phyloP scores from a whole-genome alignment of 2,329 filamentous ascomycete genomes.

The Trichoderma sp. region DNA sequence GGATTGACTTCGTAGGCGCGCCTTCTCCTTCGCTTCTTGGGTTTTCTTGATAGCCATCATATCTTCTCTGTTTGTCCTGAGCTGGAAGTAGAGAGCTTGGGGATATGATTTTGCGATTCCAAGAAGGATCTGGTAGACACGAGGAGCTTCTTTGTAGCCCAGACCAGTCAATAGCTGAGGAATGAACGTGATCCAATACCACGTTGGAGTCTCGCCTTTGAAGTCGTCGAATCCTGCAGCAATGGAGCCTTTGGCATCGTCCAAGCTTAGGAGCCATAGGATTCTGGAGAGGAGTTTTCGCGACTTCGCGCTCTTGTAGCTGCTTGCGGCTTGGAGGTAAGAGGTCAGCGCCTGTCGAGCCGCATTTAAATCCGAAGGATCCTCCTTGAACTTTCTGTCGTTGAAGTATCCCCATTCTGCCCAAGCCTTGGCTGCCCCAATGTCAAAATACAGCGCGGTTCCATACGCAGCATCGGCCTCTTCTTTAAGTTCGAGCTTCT shows the following conservation, averaged over 20 bases:
- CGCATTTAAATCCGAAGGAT: slow-evolving; percentile 74
- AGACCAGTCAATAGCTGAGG: slow-evolving; percentile 91
- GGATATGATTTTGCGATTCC: slow-evolving; percentile 96
- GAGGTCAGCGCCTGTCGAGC: slow-evolving; percentile 92
- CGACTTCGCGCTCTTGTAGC: slow-evolving; percentile 96
- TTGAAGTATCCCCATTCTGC: slow-evolving; percentile 99
- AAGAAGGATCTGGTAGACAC: slow-evolving; percentile 79
- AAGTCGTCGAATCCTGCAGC: slow-evolving; percentile 89
- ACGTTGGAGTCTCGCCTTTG: slow-evolving; percentile 94
- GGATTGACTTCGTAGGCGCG: slow-evolving; percentile 48
- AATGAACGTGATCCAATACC: slow-evolving; percentile 99
- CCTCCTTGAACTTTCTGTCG: slow-evolving; percentile 91
- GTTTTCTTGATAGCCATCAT: slow-evolving; percentile 88
- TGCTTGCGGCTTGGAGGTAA: slow-evolving; percentile 90
- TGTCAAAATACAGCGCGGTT: slow-evolving; percentile 91
- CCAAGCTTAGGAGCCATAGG: slow-evolving; percentile 90
- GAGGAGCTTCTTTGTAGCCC: slow-evolving; percentile 83
- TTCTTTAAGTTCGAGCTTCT: slow-evolving; percentile 84
- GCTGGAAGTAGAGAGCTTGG: slow-evolving; percentile 91
- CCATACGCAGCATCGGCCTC: slow-evolving; percentile 94
- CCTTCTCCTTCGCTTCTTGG: slow-evolving; percentile 71
- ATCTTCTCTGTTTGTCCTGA: slow-evolving; percentile 90
- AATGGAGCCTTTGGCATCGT: slow-evolving; percentile 80
- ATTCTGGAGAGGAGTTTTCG: slow-evolving; percentile 90
- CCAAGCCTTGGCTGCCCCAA: slow-evolving; percentile 95